Conservation (phyloP, 192 early-diverging fungal genomes). For the Diversispora eburnea region DNA sequence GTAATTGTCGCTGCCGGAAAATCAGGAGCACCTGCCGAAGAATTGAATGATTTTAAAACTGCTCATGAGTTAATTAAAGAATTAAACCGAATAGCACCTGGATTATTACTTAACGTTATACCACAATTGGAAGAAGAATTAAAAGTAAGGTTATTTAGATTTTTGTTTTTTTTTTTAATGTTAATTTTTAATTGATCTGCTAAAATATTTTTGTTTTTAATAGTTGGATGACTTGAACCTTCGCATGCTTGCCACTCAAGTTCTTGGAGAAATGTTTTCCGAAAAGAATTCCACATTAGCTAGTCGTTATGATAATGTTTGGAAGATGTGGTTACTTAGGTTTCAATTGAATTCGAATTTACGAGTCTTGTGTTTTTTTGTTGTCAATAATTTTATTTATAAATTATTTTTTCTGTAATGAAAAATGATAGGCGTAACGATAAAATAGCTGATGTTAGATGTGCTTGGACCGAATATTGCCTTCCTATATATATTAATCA, state of each 20-base stretch:
- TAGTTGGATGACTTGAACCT: slow-evolving; percentile 72
- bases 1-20: slow-evolving; percentile 61
- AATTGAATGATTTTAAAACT: slow-evolving; percentile 54
- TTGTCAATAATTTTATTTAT: neutral
- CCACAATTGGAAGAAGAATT: slow-evolving; percentile 94
- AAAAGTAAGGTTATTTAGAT: slow-evolving; percentile 41
- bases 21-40: slow-evolving; percentile 43
- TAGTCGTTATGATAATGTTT: slow-evolving; percentile 70
- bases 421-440: slow-evolving; percentile 58
- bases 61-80: slow-evolving; percentile 81
- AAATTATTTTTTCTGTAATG: neutral
- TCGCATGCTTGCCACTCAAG: slow-evolving; percentile 70
- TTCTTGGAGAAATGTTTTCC: slow-evolving; percentile 86
- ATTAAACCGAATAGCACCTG: slow-evolving; percentile 70
- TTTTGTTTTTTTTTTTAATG: slow-evolving; percentile 6
- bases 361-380: neutral
- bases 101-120: slow-evolving; percentile 82
- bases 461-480: slow-evolving; percentile 69
- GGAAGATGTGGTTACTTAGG: slow-evolving; percentile 83
- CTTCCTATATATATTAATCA: slow-evolving; percentile 65
- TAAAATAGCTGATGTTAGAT: slow-evolving; percentile 63
- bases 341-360: slow-evolving; percentile 26
- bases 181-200: neutral
- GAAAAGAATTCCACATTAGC: slow-evolving; percentile 68
- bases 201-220: neutral